These are phyloP conservation scores for Acanthamoeba healyi DNA, from an alignment of 208 protist species.

Conservation along the genomic window DNA sequence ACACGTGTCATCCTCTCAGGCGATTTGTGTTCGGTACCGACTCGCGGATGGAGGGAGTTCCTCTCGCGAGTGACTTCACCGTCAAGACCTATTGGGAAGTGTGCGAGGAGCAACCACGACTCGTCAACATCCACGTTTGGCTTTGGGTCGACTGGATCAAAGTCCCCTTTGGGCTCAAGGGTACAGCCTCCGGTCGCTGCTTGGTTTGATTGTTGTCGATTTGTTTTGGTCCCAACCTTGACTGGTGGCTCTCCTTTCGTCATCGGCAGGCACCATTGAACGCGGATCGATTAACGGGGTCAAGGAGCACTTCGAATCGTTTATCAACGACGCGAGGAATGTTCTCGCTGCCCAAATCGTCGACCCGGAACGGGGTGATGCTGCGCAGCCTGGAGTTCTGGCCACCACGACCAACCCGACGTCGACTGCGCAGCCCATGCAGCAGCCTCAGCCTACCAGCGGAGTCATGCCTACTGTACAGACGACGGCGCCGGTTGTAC, in stretches of 20 bases:
- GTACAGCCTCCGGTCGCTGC: background rate
- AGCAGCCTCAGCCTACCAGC: background rate
- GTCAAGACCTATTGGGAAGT: slow-evolving; percentile 73
- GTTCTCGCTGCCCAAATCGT: background rate
- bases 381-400: background rate
- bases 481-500: background rate
- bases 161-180: slow-evolving; percentile 67
- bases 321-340: slow-evolving; percentile 12
- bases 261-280: slow-evolving; percentile 28
- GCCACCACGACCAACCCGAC: background rate
- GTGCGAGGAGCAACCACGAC: slow-evolving; percentile 11
- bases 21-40: slow-evolving; percentile 50
- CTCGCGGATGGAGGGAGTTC: slow-evolving; percentile 63
- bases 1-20: too few relatives aligned
- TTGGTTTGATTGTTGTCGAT: background rate
- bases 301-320: slow-evolving; percentile 70
- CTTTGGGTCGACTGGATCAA: slow-evolving; percentile 74
- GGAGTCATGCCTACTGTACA: background rate
- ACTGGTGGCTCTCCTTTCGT: background rate
- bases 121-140: slow-evolving; percentile 67
- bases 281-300: slow-evolving; percentile 69
- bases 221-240: background rate
- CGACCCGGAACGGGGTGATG: background rate
- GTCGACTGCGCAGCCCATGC: too few relatives aligned
- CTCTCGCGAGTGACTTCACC: slow-evolving; percentile 49